phyloP scores from a whole-genome alignment of 2,329 filamentous ascomycete species.

The Xylaria hypoxylon region DNA sequence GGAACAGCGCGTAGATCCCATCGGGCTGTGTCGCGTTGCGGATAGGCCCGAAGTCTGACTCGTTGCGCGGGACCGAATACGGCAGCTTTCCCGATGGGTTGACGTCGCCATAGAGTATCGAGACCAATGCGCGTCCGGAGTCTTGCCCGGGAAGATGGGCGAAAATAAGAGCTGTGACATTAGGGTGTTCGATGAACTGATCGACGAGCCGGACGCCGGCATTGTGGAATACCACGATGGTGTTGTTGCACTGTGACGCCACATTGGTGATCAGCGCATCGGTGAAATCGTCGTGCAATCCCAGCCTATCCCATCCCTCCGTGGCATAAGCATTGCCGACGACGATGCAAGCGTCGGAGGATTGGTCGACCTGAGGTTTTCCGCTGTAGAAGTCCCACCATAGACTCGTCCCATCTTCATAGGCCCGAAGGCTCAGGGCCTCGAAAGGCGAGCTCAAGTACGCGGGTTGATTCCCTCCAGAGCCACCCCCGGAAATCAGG shows the following conservation, averaged over 20 bases:
- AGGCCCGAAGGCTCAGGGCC: slow-evolving; percentile 56
- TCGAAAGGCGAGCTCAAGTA: slow-evolving; percentile 57
- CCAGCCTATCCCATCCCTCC: slow-evolving; percentile 69
- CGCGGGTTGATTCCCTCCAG: slow-evolving; percentile 50
- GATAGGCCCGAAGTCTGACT: slow-evolving; percentile 58
- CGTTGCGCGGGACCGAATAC: slow-evolving; percentile 63
- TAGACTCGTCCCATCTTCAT: slow-evolving; percentile 58
- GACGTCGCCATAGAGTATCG: slow-evolving; percentile 75
- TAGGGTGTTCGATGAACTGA: slow-evolving; percentile 70
- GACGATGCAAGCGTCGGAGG: slow-evolving; percentile 68
- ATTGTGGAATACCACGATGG: slow-evolving; percentile 72
- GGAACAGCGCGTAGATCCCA: slow-evolving; percentile 52
- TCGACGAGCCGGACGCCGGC: slow-evolving; percentile 70
- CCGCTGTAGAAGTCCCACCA: slow-evolving; percentile 60
- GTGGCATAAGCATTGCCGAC: slow-evolving; percentile 70
- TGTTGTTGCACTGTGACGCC: slow-evolving; percentile 65
- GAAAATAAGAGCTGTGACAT: slow-evolving; percentile 79
- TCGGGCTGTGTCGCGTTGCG: slow-evolving; percentile 56
- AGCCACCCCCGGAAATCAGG: slow-evolving; percentile 50
- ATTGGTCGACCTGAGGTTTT: slow-evolving; percentile 55
- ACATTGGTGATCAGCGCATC: slow-evolving; percentile 63
- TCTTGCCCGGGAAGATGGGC: slow-evolving; percentile 59
- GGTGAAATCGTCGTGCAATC: slow-evolving; percentile 70
- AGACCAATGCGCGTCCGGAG: slow-evolving; percentile 77
- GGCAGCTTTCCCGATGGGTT: slow-evolving; percentile 61